Evolutionary conservation across 2,329 filamentous ascomycete genomes (phyloP).

Genomic region (Verticillium dahliae): DNA sequence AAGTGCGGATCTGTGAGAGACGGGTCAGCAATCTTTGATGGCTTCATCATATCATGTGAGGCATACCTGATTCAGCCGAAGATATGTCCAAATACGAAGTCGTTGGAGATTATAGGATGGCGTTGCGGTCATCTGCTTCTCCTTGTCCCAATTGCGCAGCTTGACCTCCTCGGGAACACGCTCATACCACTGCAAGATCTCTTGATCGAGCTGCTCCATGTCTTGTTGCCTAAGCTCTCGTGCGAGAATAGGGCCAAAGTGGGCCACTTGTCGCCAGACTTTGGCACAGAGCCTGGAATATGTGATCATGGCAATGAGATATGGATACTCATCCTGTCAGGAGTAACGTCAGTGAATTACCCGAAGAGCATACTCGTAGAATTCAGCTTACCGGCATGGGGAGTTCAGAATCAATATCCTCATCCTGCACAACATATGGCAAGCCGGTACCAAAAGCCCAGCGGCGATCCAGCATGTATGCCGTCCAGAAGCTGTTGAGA

Average conservation of each 20-base stretch:
- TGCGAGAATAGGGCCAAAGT: constrained; percentile 54
- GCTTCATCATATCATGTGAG: not conserved
- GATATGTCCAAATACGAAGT: constrained; percentile 74
- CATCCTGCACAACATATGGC: constrained; percentile 78
- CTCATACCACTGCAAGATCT: constrained; percentile 83
- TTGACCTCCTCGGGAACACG: constrained; percentile 56
- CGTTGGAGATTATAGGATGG: constrained; percentile 63
- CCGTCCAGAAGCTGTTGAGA: constrained; percentile 75
- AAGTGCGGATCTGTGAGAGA: constrained; percentile 60
- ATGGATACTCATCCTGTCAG: constrained; percentile 51
- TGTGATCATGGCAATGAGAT: constrained; percentile 75
- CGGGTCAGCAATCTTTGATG: not conserved
- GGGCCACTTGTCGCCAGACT: constrained; percentile 76
- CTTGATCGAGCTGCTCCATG: constrained; percentile 73
- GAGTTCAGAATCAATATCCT: constrained; percentile 74
- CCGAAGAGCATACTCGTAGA: not conserved
- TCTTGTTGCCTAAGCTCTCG: constrained; percentile 64
- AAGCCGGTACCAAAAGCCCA: constrained; percentile 90
- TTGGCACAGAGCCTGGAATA: constrained; percentile 80
- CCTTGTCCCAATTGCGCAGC: constrained; percentile 53
- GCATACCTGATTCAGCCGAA: constrained; percentile 70
- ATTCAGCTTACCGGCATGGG: constrained; percentile 64
- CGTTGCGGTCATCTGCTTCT: constrained; percentile 44
- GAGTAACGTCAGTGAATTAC: constrained; percentile 12
- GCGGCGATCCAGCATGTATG: constrained; percentile 76